Evolutionary conservation across 352 stramenopile genomes (phyloP).

Genomic region (Phytophthora multivora): DNA sequence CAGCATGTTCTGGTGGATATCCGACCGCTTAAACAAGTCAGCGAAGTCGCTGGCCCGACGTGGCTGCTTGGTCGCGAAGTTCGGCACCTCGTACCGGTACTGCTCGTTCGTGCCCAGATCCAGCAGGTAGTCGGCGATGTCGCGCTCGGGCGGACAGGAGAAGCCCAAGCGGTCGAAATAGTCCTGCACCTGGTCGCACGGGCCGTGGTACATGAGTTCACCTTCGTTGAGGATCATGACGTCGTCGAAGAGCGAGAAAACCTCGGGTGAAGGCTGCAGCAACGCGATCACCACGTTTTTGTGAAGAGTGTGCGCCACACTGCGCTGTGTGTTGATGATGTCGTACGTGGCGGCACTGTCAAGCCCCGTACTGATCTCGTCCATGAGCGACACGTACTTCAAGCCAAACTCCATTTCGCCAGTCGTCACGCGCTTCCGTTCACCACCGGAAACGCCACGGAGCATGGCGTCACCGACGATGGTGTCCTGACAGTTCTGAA

Average conservation of each 20-base stretch:
- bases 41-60: conserved; percentile 26
- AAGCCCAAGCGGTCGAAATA: conserved; percentile 53
- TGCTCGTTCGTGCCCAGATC: conserved; percentile 36
- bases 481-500: conserved; percentile 52
- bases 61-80: conserved; percentile 17
- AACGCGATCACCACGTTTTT: conserved; percentile 66
- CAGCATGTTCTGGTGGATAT: conserved; percentile 36
- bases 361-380: conserved; percentile 94
- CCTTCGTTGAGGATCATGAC: conserved; percentile 72
- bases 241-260: conserved; percentile 81
- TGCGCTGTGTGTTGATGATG: conserved; percentile 34
- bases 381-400: conserved; percentile 75
- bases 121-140: conserved; percentile 40
- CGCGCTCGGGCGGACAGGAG: conserved; percentile 29
- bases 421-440: conserved; percentile 32
- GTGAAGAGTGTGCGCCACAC: conserved; percentile 19
- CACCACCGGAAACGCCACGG: conserved; percentile 63
- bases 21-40: conserved; percentile 40
- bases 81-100: conserved; percentile 22
- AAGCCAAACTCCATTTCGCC: conserved; percentile 83
- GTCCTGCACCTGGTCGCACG: conserved; percentile 40
- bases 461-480: conserved; percentile 61
- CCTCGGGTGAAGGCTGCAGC: conserved; percentile 88
- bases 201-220: conserved; percentile 78
- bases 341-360: conserved; percentile 63